Evolutionary conservation across 2,329 filamentous ascomycete species (phyloP).

Genomic region (Ophiocordyceps sinensis): DNA sequence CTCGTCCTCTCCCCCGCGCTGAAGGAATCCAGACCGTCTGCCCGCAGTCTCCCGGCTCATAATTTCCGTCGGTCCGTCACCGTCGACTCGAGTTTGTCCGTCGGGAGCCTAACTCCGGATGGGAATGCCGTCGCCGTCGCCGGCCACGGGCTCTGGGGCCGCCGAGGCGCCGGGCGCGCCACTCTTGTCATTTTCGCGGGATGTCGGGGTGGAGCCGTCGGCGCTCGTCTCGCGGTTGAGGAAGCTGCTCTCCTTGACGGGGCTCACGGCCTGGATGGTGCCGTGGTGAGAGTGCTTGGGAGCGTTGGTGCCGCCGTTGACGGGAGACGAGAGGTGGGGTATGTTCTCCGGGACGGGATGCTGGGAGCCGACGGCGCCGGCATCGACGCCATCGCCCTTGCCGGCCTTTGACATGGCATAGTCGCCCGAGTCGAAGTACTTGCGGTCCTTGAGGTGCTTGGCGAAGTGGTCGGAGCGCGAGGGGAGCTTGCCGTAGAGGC

Average conservation of each 20-base stretch:
- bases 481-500: slow-evolving; percentile 93
- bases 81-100: not conserved
- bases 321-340: slow-evolving; percentile 66
- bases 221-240: slow-evolving; percentile 69
- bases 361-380: slow-evolving; percentile 84
- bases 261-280: slow-evolving; percentile 52
- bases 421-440: slow-evolving; percentile 95
- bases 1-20: too few relatives aligned
- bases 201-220: slow-evolving; percentile 27
- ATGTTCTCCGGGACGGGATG: slow-evolving; percentile 94
- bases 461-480: slow-evolving; percentile 92
- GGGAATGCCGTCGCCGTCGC: slow-evolving; percentile 40
- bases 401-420: slow-evolving; percentile 95
- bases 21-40: too few relatives aligned
- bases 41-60: too few relatives aligned
- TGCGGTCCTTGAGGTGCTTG: slow-evolving; percentile 98
- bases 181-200: slow-evolving; percentile 21
- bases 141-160: slow-evolving; percentile 16
- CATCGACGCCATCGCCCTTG: slow-evolving; percentile 86
- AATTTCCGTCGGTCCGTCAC: too few relatives aligned
- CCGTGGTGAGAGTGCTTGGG: slow-evolving; percentile 22
- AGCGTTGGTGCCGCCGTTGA: slow-evolving; percentile 20
- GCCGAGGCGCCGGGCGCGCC: not conserved
- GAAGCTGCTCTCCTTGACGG: slow-evolving; percentile 82
- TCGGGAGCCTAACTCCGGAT: slow-evolving; percentile 40